Percentiles rank a stretch among this genome's conserved stretches.
phyloP scores from a whole-genome alignment of 2,329 filamentous ascomycete genomes.

The Penicillium sp. region DNA sequence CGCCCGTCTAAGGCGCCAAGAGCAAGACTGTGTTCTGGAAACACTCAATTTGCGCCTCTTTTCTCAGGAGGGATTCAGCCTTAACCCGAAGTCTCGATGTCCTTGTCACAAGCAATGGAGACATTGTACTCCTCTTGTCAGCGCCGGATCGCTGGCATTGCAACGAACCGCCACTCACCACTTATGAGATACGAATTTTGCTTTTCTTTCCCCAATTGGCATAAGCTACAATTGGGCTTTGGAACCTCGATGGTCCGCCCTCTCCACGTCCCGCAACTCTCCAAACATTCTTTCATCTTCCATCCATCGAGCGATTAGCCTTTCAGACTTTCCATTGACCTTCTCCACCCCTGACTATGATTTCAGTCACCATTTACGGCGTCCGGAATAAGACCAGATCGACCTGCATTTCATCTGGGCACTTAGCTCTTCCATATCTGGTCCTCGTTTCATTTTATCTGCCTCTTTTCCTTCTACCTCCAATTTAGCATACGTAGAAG shows the following conservation, averaged over 20 bases:
- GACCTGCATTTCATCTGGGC: constrained; percentile 3
- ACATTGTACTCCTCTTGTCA: background rate
- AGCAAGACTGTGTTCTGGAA: background rate
- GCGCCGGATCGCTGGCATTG: constrained; percentile 18
- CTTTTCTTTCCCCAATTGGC: background rate
- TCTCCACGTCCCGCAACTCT: background rate
- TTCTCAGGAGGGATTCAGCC: too few relatives aligned
- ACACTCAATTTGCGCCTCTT: background rate
- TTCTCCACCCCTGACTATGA: background rate
- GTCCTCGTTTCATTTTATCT: background rate
- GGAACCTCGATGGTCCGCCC: constrained; percentile 4
- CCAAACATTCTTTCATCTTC: background rate
- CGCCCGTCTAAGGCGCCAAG: background rate
- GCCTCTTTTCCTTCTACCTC: background rate
- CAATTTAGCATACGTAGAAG: constrained; percentile 14
- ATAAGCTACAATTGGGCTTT: background rate
- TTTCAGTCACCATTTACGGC: background rate
- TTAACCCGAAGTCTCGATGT: background rate
- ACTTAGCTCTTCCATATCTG: background rate
- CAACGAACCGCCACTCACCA: background rate
- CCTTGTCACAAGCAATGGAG: background rate
- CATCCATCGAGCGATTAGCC: background rate
- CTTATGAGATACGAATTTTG: constrained; percentile 4
- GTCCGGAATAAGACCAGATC: constrained; percentile 7
- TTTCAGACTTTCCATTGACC: background rate